Percentiles rank a stretch among this genome's conserved stretches.
Evolutionary conservation across 163 green algal species (phyloP).

Genomic region (Scenedesmus sp.): DNA sequence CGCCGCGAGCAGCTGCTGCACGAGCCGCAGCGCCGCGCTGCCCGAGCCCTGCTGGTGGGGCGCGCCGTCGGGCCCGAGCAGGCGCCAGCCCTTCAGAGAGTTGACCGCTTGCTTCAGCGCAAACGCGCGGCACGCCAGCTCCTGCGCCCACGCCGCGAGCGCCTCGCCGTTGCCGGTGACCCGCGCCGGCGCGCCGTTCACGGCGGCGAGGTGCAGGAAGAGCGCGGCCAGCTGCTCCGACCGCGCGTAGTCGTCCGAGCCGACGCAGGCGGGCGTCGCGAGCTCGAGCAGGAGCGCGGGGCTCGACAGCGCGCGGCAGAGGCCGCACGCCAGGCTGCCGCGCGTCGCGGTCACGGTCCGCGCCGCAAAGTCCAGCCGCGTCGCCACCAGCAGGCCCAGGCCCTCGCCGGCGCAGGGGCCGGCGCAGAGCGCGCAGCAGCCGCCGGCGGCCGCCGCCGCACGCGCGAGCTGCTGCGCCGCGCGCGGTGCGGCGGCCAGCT

Average conservation of each 20-base stretch:
- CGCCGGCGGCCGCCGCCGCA: neutral
- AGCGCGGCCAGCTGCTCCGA: slow-evolving; percentile 35
- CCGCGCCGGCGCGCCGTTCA: slow-evolving; percentile 42
- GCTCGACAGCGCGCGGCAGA: slow-evolving; percentile 18
- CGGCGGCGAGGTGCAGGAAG: slow-evolving; percentile 48
- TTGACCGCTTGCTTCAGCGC: slow-evolving; percentile 48
- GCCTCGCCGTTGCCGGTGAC: slow-evolving; percentile 45
- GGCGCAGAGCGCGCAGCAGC: slow-evolving; percentile 12
- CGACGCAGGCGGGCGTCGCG: neutral
- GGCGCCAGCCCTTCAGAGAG: slow-evolving; percentile 44
- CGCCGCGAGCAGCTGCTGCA: slow-evolving; percentile 35
- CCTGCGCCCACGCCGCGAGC: slow-evolving; percentile 51
- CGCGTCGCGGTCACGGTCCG: slow-evolving; percentile 4
- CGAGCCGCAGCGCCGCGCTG: slow-evolving; percentile 10
- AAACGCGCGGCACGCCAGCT: slow-evolving; percentile 48
- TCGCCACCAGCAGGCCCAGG: slow-evolving; percentile 1
- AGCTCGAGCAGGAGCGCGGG: slow-evolving; percentile 25
- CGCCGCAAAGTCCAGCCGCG: slow-evolving; percentile 8
- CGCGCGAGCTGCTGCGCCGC: no score
- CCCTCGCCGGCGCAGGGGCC: neutral
- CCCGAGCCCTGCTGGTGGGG: neutral
- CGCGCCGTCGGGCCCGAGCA: slow-evolving; percentile 25
- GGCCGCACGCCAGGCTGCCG: slow-evolving; percentile 15
- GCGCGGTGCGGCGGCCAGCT: no score
- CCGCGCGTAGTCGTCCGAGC: neutral